These are phyloP conservation scores for Malus orientalis DNA, from an alignment of 306 rosid species.

Conservation along the genomic window DNA sequence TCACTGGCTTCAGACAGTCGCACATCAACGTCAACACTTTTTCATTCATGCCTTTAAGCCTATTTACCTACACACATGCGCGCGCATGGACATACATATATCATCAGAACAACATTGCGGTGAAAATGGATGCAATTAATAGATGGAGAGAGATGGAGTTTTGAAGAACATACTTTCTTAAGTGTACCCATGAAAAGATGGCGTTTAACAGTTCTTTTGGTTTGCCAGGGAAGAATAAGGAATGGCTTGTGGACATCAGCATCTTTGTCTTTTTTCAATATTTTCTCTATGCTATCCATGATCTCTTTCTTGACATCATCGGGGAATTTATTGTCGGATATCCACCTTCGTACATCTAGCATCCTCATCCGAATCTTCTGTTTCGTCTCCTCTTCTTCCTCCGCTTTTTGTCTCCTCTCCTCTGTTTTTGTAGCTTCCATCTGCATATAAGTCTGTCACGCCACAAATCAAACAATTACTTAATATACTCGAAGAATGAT, in stretches of 20 bases:
- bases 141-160: not conserved
- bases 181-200: constrained; percentile 51
- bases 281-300: not conserved
- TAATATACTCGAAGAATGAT: too few relatives aligned
- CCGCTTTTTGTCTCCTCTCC: constrained; percentile 24
- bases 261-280: constrained; percentile 10
- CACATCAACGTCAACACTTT: not conserved
- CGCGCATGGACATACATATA: too few relatives aligned
- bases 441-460: not conserved
- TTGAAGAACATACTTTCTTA: constrained; percentile 30
- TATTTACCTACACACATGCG: not conserved
- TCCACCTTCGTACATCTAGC: constrained; percentile 10
- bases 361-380: constrained; percentile 12
- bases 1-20: too few relatives aligned
- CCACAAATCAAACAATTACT: not conserved
- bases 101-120: too few relatives aligned
- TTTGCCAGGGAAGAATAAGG: constrained; percentile 49
- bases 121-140: not conserved
- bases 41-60: not conserved
- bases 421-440: constrained; percentile 9
- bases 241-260: constrained; percentile 21
- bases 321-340: not conserved
- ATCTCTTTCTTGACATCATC: not conserved
- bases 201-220: constrained; percentile 48
- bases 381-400: constrained; percentile 52